Evolutionary conservation across 768 basidiomycete species (phyloP), one percentile per base, ranked within the genome.

Genomic region (Naganishia vishniacii): DNA sequence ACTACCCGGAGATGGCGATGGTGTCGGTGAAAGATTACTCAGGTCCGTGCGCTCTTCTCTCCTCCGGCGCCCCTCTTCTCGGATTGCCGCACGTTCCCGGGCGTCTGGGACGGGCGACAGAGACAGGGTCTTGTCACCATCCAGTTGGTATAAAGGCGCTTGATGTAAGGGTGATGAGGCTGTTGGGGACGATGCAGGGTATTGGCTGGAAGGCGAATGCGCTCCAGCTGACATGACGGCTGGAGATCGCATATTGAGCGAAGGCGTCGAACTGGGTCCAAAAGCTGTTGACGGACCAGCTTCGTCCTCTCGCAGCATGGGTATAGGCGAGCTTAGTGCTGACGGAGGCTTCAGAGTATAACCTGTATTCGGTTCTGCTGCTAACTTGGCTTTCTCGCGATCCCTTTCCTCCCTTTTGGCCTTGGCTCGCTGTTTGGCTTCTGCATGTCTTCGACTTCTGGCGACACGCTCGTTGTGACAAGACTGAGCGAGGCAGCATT

Each of bases 391-490:
- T 62, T 71, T 72, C 41, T 69, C 71, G 32, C 59, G 49, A 28
- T 45, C 65, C 59, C 65, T 71, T 48, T 74, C 64, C 47, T 75
- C 75, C 61, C 75, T 75, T 32, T 76, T 72, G 40, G 71, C 72
- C 41, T 78, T 77, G 73, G 88, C 85, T 25, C 86, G 84, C 72
- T 89, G 86, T 76, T 88, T 89, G 20, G 75, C 77, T 78, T 97
- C 92, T 2, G 88, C 87, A 76, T 97, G 90, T 65, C 88, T 85
- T 69, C 91, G 80, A 67, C 91, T 92, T 70, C 89, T 86, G 37
- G 90, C 91, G 79, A 98, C 95, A 66, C 95, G 88, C 65, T 97
- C 91, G 78, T 91, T 97, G 74, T 99, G 95, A 72, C 95, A 99
- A 51, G 86, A 84, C 95, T 98, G 76, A 48, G 48, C 1, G 26